Evolutionary conservation across 2,329 filamentous ascomycete genomes (phyloP).

Genomic region (Ilyonectria robusta): DNA sequence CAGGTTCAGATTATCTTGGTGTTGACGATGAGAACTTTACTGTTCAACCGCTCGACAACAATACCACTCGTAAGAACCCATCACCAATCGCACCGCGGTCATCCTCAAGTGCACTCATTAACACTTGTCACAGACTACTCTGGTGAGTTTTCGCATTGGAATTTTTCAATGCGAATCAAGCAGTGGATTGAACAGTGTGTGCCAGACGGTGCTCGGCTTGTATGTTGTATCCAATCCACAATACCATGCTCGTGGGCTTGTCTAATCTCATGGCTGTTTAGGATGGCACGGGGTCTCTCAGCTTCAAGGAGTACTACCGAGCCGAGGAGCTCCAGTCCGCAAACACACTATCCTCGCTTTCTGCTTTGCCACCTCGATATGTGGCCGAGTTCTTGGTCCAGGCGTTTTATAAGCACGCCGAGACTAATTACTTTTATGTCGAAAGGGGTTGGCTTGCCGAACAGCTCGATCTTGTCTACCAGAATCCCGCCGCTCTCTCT

Average conservation of each 20-base stretch:
- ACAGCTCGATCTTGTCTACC: conserved; percentile 59
- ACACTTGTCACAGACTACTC: conserved; percentile 59
- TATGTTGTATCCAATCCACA: conserved; percentile 34
- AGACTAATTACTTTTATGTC: conserved; percentile 65
- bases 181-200: conserved; percentile 62
- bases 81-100: conserved; percentile 12
- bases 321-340: conserved; percentile 61
- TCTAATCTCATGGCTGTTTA: conserved; percentile 27
- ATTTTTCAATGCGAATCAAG: conserved; percentile 66
- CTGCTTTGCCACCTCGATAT: conserved; percentile 61
- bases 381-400: conserved; percentile 63
- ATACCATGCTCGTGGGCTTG: neutral
- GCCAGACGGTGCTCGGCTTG: conserved; percentile 46
- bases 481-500: conserved; percentile 54
- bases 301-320: conserved; percentile 60
- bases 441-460: conserved; percentile 59
- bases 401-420: conserved; percentile 63
- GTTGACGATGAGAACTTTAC: conserved; percentile 57
- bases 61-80: conserved; percentile 55
- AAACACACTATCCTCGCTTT: conserved; percentile 55
- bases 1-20: conserved; percentile 45
- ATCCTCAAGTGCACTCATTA: conserved; percentile 21
- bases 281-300: conserved; percentile 48
- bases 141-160: conserved; percentile 67
- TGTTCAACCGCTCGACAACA: conserved; percentile 58